These are phyloP conservation scores for Thymus mandschuricus DNA, from an alignment of 257 asterid genomes.

Conservation along the genomic window DNA sequence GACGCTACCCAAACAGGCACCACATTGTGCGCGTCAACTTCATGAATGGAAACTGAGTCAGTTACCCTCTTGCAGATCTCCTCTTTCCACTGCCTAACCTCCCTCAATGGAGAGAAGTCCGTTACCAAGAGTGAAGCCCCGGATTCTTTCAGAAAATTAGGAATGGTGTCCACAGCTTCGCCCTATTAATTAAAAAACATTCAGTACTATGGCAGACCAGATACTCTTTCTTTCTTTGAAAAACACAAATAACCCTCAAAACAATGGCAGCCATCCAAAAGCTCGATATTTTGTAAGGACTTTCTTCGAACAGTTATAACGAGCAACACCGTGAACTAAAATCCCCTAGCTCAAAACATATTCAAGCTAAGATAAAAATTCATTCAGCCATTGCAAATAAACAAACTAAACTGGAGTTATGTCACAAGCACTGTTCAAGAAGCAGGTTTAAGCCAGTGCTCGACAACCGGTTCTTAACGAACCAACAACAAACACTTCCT, in stretches of 20 bases:
- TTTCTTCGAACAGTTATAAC: background rate
- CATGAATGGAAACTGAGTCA: conserved; percentile 70
- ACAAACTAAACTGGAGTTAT: background rate
- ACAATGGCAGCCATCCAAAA: too few relatives aligned
- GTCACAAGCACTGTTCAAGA: background rate
- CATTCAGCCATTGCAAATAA: background rate
- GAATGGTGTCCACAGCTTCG: conserved; percentile 83
- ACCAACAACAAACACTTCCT: background rate
- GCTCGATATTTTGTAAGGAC: background rate
- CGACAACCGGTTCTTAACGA: background rate
- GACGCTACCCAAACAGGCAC: conserved; percentile 97
- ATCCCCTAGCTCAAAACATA: background rate
- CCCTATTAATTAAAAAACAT: conserved; percentile 52
- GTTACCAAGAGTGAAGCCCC: conserved; percentile 95
- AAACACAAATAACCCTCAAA: background rate
- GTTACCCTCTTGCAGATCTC: conserved; percentile 59
- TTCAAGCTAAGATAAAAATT: too few relatives aligned
- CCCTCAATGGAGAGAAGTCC: conserved; percentile 92
- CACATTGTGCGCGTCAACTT: conserved; percentile 92
- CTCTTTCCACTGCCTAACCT: conserved; percentile 80
- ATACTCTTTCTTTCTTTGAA: background rate
- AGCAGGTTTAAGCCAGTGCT: conserved; percentile 7
- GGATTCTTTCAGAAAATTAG: conserved; percentile 66
- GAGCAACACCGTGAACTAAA: background rate
- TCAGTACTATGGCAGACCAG: conserved; percentile 16